Base-by-base conservation (phyloP, 2,329 filamentous ascomycete genomes). In the Fusarium abutilonis region DNA sequence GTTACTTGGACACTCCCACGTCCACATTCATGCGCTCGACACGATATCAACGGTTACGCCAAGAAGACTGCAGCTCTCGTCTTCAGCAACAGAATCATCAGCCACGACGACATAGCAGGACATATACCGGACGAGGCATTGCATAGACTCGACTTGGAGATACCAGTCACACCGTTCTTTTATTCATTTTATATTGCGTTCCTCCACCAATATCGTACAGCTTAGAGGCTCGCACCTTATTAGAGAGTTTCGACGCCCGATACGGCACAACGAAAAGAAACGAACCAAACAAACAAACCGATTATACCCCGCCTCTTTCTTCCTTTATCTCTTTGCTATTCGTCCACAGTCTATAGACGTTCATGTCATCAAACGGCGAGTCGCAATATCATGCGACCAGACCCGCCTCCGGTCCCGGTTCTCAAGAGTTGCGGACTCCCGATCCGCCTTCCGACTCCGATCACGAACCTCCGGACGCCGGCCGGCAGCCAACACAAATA, bases 201-300 rank as follows among this genome's bases (percentile, higher is more conserved):
- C 32, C 23, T 19, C n/a, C 9, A 31, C 41, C 31, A 21, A 38
- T 23, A 11, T 38, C 32, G 9, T 15, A 26, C 3, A 23, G 26
- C 9, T 64, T 48, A 52, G 52, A 65, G 57, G 48, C 57, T 64
- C 57, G 61, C 62, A 65, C 56, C 62, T 64, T 64, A 62, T 64
- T 65, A 64, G 61, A 64, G 61, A 65, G 62, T 65, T 63, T 64
- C 52, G 62, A 65, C 56, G 56, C 52, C 52, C 38, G 41, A 44
- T 51, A 55, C 55, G 41, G 50, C 11, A 49, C 6, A 34, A 39
- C 15, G 13, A 53, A 35, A 41, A 56, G 38, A 29, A 39, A 63
- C 36, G 38, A 39, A 51, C 19, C 39, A 26, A 32, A 32, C 29
- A 17, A 49, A 19, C 21, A 3, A 47, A 29, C 21, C 28, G 6